Conservation (phyloP, 805 yeast species). For the Kodamaea neixiangensis region DNA sequence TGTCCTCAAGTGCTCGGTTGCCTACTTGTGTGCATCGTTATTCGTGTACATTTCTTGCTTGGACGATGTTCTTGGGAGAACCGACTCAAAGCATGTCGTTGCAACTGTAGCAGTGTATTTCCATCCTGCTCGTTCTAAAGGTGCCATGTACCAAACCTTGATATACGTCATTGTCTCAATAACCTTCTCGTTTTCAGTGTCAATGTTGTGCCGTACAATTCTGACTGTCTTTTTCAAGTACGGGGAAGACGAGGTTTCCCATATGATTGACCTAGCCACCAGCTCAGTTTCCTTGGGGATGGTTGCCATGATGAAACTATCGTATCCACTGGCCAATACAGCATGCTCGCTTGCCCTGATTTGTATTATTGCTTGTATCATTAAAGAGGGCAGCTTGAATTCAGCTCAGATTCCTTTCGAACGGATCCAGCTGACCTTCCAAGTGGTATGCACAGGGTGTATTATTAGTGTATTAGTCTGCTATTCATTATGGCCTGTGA, state of each 20-base stretch:
- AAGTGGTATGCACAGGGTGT: slow-evolving; percentile 64
- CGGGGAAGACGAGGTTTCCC: slow-evolving; percentile 52
- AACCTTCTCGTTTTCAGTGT: slow-evolving; percentile 52
- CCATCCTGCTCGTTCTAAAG: slow-evolving; percentile 77
- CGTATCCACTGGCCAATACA: slow-evolving; percentile 69
- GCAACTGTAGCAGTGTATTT: slow-evolving; percentile 85
- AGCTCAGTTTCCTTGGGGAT: slow-evolving; percentile 61
- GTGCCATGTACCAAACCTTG: slow-evolving; percentile 77
- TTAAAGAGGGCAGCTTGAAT: slow-evolving; percentile 71
- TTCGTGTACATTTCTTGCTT: slow-evolving; percentile 63
- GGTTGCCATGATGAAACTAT: slow-evolving; percentile 69
- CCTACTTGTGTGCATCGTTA: slow-evolving; percentile 71
- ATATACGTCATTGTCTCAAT: slow-evolving; percentile 59
- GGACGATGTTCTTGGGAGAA: slow-evolving; percentile 54
- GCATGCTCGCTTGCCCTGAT: slow-evolving; percentile 80
- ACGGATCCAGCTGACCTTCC: slow-evolving; percentile 54
- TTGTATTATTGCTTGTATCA: slow-evolving; percentile 65
- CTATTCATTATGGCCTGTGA: slow-evolving; percentile 62
- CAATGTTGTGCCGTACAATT: slow-evolving; percentile 52
- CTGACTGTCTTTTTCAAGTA: slow-evolving; percentile 47
- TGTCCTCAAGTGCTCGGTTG: slow-evolving; percentile 68
- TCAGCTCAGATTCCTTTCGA: slow-evolving; percentile 56
- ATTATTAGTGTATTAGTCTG: slow-evolving; percentile 59
- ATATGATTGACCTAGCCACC: slow-evolving; percentile 53
- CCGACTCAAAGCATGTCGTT: slow-evolving; percentile 77